Base-by-base conservation (phyloP, 2,329 filamentous ascomycete species). In the Cadophora sp. region DNA sequence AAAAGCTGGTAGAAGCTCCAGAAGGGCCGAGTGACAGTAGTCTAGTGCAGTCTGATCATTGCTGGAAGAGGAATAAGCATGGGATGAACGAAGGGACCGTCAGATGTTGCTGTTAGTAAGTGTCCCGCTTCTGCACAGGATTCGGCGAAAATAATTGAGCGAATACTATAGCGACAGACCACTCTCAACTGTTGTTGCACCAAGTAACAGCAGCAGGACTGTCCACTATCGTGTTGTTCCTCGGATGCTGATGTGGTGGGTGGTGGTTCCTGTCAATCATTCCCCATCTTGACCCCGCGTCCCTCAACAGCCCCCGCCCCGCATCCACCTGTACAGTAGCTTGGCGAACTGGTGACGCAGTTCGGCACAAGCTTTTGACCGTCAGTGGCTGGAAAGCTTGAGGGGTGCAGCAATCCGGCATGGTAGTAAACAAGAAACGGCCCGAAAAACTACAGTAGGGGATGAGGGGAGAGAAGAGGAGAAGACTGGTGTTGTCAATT, bases 191-290 rank as follows among this genome's bases (percentile, higher is more conserved):
- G n/a, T n/a, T n/a, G n/a, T n/a, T n/a, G n/a, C n/a, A n/a, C n/a
- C n/a, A n/a, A n/a, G n/a, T n/a, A n/a, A n/a, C n/a, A n/a, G n/a
- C n/a, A n/a, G n/a, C n/a, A n/a, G n/a, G n/a, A n/a, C n/a, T n/a
- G n/a, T n/a, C n/a, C n/a, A n/a, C n/a, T n/a, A n/a, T n/a, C n/a
- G n/a, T n/a, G n/a, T n/a, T n/a, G 43, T 48, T 14, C n/a, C 19
- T 48, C 43, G 19, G 43, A 48, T 22, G 19, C 43, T 31, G 51
- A 55, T 37, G 55, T 8, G 37, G 55, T 58, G 37, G 29, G 29
- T 58, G 55, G 55, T 8, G 37, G 55, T 58, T 58, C 55, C 55
- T 58, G 55, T 58, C 55, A 58, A 37, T 58, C 55, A 4, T 37
- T 58, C 55, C 55, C 27, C 11, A 9, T 58, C 55, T 37, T n/a